These are phyloP conservation scores for Clonostachys chloroleuca DNA, from an alignment of 2,329 filamentous ascomycete species.

Conservation along the genomic window DNA sequence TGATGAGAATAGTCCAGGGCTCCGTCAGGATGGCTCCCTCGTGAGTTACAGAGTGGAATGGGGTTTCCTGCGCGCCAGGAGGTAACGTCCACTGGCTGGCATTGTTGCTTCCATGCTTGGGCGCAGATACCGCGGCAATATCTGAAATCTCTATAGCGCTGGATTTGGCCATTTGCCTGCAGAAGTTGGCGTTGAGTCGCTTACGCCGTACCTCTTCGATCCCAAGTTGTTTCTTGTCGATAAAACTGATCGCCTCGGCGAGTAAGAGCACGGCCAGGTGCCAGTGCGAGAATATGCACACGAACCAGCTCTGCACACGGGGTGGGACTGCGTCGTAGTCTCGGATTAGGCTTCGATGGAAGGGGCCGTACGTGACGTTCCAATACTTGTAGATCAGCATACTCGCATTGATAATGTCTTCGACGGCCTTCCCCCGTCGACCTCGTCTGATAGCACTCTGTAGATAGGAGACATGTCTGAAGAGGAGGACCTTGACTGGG, in stretches of 20 bases:
- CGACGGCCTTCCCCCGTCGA: conserved; percentile 27
- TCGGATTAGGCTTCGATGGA: conserved; percentile 43
- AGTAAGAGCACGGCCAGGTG: conserved; percentile 50
- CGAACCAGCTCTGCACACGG: conserved; percentile 54
- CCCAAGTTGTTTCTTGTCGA: conserved; percentile 32
- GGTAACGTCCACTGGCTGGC: conserved; percentile 13
- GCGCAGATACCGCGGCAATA: conserved; percentile 39
- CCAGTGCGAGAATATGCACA: conserved; percentile 53
- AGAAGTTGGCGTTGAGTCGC: conserved; percentile 21
- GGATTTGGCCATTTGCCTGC: conserved; percentile 29
- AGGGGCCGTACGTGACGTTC: conserved; percentile 43
- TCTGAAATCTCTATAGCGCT: conserved; percentile 41
- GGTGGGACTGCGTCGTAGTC: conserved; percentile 42
- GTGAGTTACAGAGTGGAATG: conserved; percentile 46
- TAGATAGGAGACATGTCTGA: conserved; percentile 46
- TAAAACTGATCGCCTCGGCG: conserved; percentile 44
- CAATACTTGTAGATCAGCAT: conserved; percentile 48
- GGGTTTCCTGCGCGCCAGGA: too few species aligned
- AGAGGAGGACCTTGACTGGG: conserved; percentile 54
- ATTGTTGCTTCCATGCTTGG: conserved; percentile 5
- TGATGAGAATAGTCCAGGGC: conserved; percentile 53
- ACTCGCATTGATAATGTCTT: conserved; percentile 40
- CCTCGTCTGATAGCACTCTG: conserved; percentile 41
- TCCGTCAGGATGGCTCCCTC: conserved; percentile 52
- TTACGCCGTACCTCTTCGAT: conserved; percentile 7